A percentile compares a stretch with the other conserved stretches of the same genome.
phyloP scores from a whole-genome alignment of 1,139 yeast species.

The Diutina neorugosa region DNA sequence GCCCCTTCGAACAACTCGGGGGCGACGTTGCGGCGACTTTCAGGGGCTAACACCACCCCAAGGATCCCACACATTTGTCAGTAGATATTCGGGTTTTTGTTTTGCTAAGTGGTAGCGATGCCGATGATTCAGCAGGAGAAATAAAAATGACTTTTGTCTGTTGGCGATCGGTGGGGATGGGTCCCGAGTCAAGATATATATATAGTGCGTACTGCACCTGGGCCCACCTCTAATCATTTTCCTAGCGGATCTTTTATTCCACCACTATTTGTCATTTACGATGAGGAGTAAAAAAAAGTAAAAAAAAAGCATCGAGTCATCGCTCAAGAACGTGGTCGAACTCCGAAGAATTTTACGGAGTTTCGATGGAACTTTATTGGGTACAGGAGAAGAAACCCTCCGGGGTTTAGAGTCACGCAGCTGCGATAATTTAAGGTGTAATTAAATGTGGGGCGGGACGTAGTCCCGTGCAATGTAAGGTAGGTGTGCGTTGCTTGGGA shows the following conservation, averaged over 20 bases:
- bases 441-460: neutral
- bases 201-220: neutral
- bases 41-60: conserved; percentile 71
- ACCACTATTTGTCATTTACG: neutral
- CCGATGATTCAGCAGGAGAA: neutral
- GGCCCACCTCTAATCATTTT: neutral
- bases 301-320: neutral
- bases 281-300: neutral
- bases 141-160: neutral
- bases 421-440: neutral
- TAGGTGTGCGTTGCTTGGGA: too few species aligned
- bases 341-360: neutral
- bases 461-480: neutral
- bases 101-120: neutral
- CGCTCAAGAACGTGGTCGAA: neutral
- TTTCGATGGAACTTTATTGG: too few species aligned
- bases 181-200: neutral
- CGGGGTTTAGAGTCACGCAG: neutral
- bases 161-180: neutral
- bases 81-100: neutral
- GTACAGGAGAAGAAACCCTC: too few species aligned
- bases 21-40: conserved; percentile 63
- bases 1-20: conserved; percentile 90
- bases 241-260: neutral
- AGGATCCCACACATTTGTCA: conserved; percentile 81